A percentile compares a stretch with the other conserved stretches of the same genome.
Conservation (phyloP, 1,284 basidiomycete species). For the Gomphus sp. region DNA sequence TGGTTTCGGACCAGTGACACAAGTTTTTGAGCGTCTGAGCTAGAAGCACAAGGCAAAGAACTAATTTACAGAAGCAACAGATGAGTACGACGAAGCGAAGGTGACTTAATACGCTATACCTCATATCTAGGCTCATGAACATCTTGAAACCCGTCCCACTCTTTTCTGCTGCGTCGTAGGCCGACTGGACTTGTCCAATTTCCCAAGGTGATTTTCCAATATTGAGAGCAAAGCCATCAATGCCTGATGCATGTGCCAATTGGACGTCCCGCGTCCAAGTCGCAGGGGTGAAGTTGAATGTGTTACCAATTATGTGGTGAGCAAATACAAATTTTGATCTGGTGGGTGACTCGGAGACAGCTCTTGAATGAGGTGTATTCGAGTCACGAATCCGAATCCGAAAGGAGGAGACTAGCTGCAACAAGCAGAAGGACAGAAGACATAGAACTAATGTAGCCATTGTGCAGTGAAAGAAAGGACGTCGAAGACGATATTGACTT, state of each 20-base stretch:
- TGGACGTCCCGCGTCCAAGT: slow-evolving; percentile 50
- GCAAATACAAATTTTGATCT: slow-evolving; percentile 48
- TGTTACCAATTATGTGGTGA: slow-evolving; percentile 64
- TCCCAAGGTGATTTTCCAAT: slow-evolving; percentile 37
- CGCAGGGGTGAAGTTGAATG: slow-evolving; percentile 48
- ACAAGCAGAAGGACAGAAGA: background rate
- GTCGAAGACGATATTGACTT: background rate
- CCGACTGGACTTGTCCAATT: slow-evolving; percentile 26
- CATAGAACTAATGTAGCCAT: background rate
- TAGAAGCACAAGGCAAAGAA: slow-evolving; percentile 44
- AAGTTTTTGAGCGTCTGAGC: slow-evolving; percentile 32
- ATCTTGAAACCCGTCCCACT: slow-evolving; percentile 60
- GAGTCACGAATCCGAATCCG: background rate
- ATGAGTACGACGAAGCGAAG: background rate
- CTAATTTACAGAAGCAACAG: slow-evolving; percentile 24
- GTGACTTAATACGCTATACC: slow-evolving; percentile 28
- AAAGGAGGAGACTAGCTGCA: background rate
- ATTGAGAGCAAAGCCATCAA: slow-evolving; percentile 64
- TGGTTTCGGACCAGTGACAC: background rate
- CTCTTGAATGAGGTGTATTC: background rate
- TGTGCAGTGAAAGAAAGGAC: background rate
- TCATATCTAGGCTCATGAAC: slow-evolving; percentile 77
- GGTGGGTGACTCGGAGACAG: background rate
- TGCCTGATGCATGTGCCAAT: slow-evolving; percentile 47
- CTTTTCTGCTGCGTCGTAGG: slow-evolving; percentile 45